Base-by-base conservation (phyloP, 345 rosid species). In the Populus nigra region DNA sequence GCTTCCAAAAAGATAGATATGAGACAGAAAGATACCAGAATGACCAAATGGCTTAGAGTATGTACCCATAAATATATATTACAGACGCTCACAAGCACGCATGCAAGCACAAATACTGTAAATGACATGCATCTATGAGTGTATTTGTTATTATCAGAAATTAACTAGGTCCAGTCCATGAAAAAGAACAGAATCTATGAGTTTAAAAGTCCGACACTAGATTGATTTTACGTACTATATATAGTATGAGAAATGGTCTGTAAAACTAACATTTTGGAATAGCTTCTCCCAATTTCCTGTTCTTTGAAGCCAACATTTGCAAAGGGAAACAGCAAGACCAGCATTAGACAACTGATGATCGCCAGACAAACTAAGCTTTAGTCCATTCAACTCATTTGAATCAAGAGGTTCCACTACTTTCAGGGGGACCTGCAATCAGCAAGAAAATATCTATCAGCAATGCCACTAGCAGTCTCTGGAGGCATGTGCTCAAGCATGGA, bases 261-360 rank as follows among this genome's bases (percentile, higher is more conserved):
- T 38, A 69, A 2, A 67, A 81, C 90, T 35, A 73, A 92, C 97
- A 83, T 87, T 81, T 83, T 75, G 79, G 62, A 82, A 78, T 36
- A 89, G 59, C 74, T 86, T 88, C 71, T 86, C 89, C 92, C 91
- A 88, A 73, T 90, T 90, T 74, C 92, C 88, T 8, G 92, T 91
- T 80, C 90, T 92, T 75, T 83, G 90, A 85, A 94, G 94, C 98
- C 98, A 94, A 82, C 87, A 86, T 80, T 85, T 84, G 77, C 93
- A 91, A 67, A 94, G 91, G 76, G 97, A 86, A 83, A 92, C 88
- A 73, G 98, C 98, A 84, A 92, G 98, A 76, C 93, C 94, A 65
- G 96, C 98, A 68, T 94, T 94, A 75, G 83, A 83, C 72, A 88
- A 83, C 86, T 94, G 97, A 82, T 94, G 97, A 80, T 90, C 93